Conservation (phyloP, 1,139 yeast genomes). For the Saccharomycopsis phalli region DNA sequence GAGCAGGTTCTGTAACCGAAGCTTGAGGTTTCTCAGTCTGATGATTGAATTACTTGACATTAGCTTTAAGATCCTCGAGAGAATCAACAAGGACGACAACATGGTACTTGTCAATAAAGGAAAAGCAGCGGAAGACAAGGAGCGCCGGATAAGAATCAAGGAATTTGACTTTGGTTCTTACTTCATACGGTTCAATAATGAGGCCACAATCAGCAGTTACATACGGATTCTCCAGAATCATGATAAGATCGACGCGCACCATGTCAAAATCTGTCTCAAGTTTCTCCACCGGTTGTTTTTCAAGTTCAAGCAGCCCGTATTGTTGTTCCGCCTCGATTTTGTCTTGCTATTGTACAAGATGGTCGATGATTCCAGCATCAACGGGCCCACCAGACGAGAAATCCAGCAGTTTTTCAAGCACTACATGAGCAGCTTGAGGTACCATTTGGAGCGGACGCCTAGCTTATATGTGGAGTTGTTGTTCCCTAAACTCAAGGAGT, state of each 20-base stretch:
- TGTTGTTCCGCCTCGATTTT: slow-evolving; percentile 68
- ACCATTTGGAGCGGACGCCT: slow-evolving; percentile 43
- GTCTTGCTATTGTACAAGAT: slow-evolving; percentile 46
- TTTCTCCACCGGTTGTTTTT: slow-evolving; percentile 70
- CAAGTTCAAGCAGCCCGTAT: slow-evolving; percentile 49
- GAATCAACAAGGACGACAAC: slow-evolving; percentile 54
- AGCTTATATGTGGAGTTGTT: slow-evolving; percentile 57
- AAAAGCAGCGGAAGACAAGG: slow-evolving; percentile 25
- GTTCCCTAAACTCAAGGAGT: slow-evolving; percentile 51
- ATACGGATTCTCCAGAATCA: slow-evolving; percentile 35
- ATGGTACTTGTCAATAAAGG: slow-evolving; percentile 46
- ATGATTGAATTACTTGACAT: slow-evolving; percentile 60
- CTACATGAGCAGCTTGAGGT: slow-evolving; percentile 56
- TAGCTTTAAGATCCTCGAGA: slow-evolving; percentile 59
- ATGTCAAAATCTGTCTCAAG: slow-evolving; percentile 55
- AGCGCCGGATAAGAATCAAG: slow-evolving; percentile 25
- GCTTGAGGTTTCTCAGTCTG: slow-evolving; percentile 26
- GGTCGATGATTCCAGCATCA: slow-evolving; percentile 27
- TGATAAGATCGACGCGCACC: slow-evolving; percentile 51
- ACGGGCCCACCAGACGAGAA: slow-evolving; percentile 39
- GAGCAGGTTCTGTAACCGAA: slow-evolving; percentile 62
- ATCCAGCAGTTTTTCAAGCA: slow-evolving; percentile 59
- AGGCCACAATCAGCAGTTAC: slow-evolving; percentile 39
- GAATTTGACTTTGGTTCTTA: slow-evolving; percentile 39
- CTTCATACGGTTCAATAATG: slow-evolving; percentile 33